Conservation (phyloP, 106 monocot genomes). For the Dendrobium chrysotoxum region DNA sequence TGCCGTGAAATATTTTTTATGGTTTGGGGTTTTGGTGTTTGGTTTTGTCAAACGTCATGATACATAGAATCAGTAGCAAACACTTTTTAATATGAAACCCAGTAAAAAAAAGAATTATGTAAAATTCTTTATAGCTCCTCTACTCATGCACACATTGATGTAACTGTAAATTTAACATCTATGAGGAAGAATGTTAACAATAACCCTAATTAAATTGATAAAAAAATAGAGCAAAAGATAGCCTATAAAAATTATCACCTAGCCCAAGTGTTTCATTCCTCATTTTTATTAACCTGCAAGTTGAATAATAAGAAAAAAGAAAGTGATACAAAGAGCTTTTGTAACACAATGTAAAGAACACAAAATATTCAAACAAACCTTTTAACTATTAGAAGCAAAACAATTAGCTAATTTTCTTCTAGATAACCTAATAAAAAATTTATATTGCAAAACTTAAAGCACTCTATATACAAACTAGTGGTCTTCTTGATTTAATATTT, state of each 20-base stretch:
- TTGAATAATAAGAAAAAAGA: background rate
- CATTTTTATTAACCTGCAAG: slow-evolving; percentile 18
- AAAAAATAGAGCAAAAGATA: background rate
- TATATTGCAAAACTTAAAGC: too few relatives aligned
- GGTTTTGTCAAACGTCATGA: background rate
- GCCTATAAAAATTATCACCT: slow-evolving; percentile 30
- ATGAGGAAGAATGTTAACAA: background rate
- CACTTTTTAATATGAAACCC: background rate
- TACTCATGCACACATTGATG: background rate
- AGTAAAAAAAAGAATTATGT: background rate
- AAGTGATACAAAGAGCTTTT: background rate
- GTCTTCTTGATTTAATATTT: too few relatives aligned
- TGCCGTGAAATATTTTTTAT: too few relatives aligned
- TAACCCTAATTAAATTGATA: background rate
- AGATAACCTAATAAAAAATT: too few relatives aligned
- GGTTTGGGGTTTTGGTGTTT: too few relatives aligned
- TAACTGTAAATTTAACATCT: background rate
- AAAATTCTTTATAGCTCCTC: background rate
- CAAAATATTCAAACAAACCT: too few relatives aligned
- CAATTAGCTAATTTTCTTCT: too few relatives aligned
- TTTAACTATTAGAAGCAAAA: too few relatives aligned
- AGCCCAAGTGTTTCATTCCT: slow-evolving; percentile 73
- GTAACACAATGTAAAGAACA: background rate
- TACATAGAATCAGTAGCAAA: background rate
- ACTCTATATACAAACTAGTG: too few relatives aligned